A percentile compares a stretch with the other conserved stretches of the same genome.
Evolutionary conservation across 75 land plant species (phyloP).

Genomic region (Isoetes taiwanensis): DNA sequence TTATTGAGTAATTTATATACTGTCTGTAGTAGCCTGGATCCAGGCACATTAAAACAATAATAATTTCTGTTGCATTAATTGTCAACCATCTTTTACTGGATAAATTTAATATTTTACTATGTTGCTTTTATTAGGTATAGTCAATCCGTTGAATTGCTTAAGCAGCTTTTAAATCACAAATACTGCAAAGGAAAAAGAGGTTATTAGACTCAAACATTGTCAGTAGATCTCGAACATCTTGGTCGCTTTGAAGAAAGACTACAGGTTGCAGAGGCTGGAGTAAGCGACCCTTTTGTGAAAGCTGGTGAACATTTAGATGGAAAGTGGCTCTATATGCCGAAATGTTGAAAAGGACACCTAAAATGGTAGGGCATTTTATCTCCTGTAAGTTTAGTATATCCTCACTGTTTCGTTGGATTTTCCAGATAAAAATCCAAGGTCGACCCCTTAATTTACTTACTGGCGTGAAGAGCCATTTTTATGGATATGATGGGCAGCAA

Average conservation of each 20-base stretch:
- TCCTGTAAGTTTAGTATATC: too few relatives aligned
- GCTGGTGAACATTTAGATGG: constrained; percentile 84
- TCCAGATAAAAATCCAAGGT: constrained; percentile 62
- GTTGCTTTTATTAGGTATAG: constrained; percentile 33
- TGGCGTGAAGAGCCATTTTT: constrained; percentile 68
- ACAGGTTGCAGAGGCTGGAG: constrained; percentile 55
- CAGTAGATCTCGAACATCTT: constrained; percentile 75
- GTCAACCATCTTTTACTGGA: background rate
- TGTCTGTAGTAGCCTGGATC: too few relatives aligned
- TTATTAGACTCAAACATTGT: constrained; percentile 80
- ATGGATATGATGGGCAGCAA: constrained; percentile 71
- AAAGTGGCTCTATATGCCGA: constrained; percentile 50
- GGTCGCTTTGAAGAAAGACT: constrained; percentile 58
- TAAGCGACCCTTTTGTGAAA: constrained; percentile 67
- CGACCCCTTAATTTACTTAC: constrained; percentile 57
- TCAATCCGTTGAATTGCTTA: constrained; percentile 53
- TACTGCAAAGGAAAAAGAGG: constrained; percentile 59
- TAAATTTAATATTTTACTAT: background rate
- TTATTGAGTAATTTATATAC: too few relatives aligned
- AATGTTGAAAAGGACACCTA: constrained; percentile 35
- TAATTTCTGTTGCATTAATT: too few relatives aligned
- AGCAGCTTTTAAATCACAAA: constrained; percentile 30
- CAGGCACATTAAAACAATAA: too few relatives aligned
- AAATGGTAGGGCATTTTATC: constrained; percentile 65
- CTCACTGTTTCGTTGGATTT: too few relatives aligned